These are phyloP conservation scores for Mucor mucedo DNA, from an alignment of 371 early-diverging fungal genomes.

Conservation along the genomic window DNA sequence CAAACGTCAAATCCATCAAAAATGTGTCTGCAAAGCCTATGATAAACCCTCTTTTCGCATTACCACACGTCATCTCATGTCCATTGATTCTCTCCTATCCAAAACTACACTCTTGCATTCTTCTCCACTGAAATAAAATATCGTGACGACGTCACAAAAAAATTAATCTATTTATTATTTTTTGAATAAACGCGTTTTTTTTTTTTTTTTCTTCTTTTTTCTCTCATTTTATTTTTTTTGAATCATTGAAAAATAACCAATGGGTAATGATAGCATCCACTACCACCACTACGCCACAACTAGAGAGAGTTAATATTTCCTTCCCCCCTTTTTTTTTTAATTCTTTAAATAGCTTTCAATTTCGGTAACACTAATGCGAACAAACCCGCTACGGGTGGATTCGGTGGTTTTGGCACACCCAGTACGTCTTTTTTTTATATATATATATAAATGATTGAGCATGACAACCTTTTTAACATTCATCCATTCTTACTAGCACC, in stretches of 20 bases:
- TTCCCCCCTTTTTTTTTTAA: too few relatives aligned
- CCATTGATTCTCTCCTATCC: conserved; percentile 23
- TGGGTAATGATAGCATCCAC: too few relatives aligned
- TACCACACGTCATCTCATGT: conserved; percentile 20
- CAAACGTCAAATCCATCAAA: conserved; percentile 23
- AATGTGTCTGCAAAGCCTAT: conserved; percentile 19
- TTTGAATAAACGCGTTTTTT: conserved; percentile 16
- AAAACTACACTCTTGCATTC: not conserved
- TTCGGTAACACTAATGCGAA: conserved; percentile 37
- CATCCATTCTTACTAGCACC: not conserved
- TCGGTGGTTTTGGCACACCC: conserved; percentile 27
- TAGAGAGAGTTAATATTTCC: not conserved
- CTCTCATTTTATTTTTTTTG: too few relatives aligned
- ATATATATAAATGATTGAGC: not conserved
- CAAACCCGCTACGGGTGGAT: conserved; percentile 34
- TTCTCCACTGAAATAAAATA: not conserved
- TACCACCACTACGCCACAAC: too few relatives aligned
- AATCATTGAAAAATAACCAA: too few relatives aligned
- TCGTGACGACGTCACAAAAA: conserved; percentile 12
- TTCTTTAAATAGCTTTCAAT: conserved; percentile 33
- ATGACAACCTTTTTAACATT: too few relatives aligned
- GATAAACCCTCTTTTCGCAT: not conserved
- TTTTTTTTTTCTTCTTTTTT: not conserved
- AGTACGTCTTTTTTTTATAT: conserved; percentile 23
- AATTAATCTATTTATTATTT: not conserved